These are phyloP conservation scores for Ogataea pignaliae DNA, from an alignment of 805 yeast species.

Conservation along the genomic window DNA sequence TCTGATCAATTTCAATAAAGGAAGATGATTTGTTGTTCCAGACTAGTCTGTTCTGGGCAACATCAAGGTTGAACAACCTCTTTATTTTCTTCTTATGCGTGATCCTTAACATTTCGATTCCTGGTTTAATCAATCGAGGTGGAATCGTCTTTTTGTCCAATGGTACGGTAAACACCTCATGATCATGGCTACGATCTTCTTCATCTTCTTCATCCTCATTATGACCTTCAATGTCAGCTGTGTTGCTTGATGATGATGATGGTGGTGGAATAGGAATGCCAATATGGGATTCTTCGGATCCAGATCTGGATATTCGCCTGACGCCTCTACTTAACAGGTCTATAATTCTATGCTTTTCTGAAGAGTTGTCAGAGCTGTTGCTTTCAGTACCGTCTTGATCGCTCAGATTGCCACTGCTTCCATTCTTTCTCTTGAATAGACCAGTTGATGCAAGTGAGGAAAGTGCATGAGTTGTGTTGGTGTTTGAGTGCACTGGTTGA, in stretches of 20 bases:
- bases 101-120: conserved; percentile 60
- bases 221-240: background rate
- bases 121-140: conserved; percentile 46
- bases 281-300: conserved; percentile 14
- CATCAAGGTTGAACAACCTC: conserved; percentile 52
- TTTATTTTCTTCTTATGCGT: conserved; percentile 67
- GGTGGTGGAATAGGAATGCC: conserved; percentile 2
- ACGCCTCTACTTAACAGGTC: conserved; percentile 11
- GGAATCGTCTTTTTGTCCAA: conserved; percentile 34
- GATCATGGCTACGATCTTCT: too few relatives aligned
- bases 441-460: background rate
- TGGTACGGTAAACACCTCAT: conserved; percentile 12
- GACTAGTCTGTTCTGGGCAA: conserved; percentile 46
- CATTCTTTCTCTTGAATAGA: conserved; percentile 3
- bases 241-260: background rate
- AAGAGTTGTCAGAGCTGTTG: conserved; percentile 1
- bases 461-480: too few relatives aligned
- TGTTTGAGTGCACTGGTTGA: background rate
- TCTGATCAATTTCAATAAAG: conserved; percentile 52
- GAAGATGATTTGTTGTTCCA: conserved; percentile 54
- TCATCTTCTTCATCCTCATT: conserved; percentile 5
- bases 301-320: conserved; percentile 11
- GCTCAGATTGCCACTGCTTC: conserved; percentile 7
- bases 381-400: conserved; percentile 8
- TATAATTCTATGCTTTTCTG: conserved; percentile 6